Evolutionary conservation across 75 land plant species (phyloP), one percentile per base, ranked within the genome.

Genomic region (Larix kaempferi): DNA sequence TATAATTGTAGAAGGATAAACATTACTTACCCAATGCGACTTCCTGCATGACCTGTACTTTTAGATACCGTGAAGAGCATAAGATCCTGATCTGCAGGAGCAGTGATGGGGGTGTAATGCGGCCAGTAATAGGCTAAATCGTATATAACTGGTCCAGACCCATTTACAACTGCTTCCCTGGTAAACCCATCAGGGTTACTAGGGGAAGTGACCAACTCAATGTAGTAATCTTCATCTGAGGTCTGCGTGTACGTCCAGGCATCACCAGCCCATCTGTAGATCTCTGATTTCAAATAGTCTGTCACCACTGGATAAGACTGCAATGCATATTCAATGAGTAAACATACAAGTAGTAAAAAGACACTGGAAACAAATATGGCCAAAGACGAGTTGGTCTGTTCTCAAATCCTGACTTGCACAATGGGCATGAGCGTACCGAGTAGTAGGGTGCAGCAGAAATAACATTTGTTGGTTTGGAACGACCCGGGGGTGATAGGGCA

Each of bases 41-140:
- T 89, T 5, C 99, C 99, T 49, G 99, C 99, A 59, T 92, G 98
- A 37, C 99, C 99, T 41, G 98, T 92, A 81, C 89, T 75, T 73
- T 97, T 97, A 23, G 99, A 97, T 55, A 91, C 86, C 0, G 99
- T 97, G 76, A 97, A 97, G 1, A 97, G 87, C 95, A 91, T 91
- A 55, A 97, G 82, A 49, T 97, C 99, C 63, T 91, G 81, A 79
- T 94, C 92, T 7, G 92, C 93, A 10, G 91, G 80, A 4, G 56
- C 61, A 54, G 88, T 84, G 26, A 97, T 97, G n/a, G 99, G 84
- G 25, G 95, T 88, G 71, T 97, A 94, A 58, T 97, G 99, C 14
- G 99, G 99, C 99, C 99, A 97, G 75, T 92, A 97, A 76, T 97
- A 97, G 6, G 99, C 99, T 23, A 89, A 79, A 74, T 97, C 99